Conservation (phyloP, 2,329 filamentous ascomycete genomes). For the Penicillium palitans region DNA sequence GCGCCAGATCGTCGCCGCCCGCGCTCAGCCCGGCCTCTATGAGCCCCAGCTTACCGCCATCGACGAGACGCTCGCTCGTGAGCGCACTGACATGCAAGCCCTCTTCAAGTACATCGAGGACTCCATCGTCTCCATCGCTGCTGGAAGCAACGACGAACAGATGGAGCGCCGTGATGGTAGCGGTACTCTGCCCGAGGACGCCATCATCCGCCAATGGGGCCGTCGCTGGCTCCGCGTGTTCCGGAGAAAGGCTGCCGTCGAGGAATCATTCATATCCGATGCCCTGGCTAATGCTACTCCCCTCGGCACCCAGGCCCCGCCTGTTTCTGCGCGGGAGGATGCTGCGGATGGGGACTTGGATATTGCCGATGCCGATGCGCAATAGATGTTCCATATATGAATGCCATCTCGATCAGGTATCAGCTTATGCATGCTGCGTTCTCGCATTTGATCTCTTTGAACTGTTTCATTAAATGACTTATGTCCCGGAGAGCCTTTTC, state of each 20-base stretch:
- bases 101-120: slow-evolving; percentile 83
- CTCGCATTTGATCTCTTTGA: slow-evolving; percentile 3
- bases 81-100: slow-evolving; percentile 72
- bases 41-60: slow-evolving; percentile 58
- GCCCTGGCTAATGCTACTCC: slow-evolving; percentile 52
- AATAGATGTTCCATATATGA: slow-evolving; percentile 9
- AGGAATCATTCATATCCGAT: slow-evolving; percentile 70
- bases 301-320: slow-evolving; percentile 34
- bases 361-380: slow-evolving; percentile 30
- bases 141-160: slow-evolving; percentile 70
- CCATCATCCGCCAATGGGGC: slow-evolving; percentile 75
- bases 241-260: slow-evolving; percentile 75
- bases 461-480: slow-evolving; percentile 8
- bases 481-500: slow-evolving; percentile 5
- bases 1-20: slow-evolving; percentile 71
- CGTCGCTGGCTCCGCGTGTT: slow-evolving; percentile 85
- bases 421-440: slow-evolving; percentile 1
- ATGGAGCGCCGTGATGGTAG: slow-evolving; percentile 65
- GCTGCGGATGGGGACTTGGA: slow-evolving; percentile 34
- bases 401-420: not conserved
- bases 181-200: slow-evolving; percentile 54
- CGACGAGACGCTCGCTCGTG: slow-evolving; percentile 66
- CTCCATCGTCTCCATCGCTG: slow-evolving; percentile 69
- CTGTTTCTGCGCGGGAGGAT: slow-evolving; percentile 28
- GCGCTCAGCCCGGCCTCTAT: slow-evolving; percentile 57